Evolutionary conservation across 163 green algal genomes (phyloP).

Genomic region (Prototheca stagnorum): DNA sequence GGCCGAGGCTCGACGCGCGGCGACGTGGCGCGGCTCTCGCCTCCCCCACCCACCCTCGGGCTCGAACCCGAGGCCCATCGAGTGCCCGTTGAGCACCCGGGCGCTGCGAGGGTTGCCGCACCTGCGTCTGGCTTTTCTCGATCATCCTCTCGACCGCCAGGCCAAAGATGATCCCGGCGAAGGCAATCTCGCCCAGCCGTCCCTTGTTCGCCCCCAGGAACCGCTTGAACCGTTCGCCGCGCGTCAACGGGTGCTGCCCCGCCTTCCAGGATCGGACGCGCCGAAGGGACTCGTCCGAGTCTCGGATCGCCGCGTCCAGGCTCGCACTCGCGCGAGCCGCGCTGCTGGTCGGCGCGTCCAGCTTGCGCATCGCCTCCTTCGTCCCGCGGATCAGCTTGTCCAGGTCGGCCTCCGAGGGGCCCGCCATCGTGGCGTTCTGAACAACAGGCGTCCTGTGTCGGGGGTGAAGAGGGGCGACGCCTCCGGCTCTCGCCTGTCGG

Average conservation of each 20-base stretch:
- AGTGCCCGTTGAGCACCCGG: too few species aligned
- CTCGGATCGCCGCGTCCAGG: constrained; percentile 13
- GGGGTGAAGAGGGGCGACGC: too few species aligned
- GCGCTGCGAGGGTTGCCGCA: too few species aligned
- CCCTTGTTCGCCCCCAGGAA: constrained; percentile 15
- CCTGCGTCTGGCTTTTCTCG: constrained; percentile 11
- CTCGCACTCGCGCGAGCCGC: constrained; percentile 1
- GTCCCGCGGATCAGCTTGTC: constrained; percentile 15
- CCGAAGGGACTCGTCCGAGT: constrained; percentile 15
- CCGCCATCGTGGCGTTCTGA: constrained; percentile 2
- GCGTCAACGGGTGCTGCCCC: background rate
- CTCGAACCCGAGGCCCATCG: background rate
- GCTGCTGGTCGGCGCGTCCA: too few species aligned
- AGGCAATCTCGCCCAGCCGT: constrained; percentile 12
- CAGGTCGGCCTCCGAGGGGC: constrained; percentile 5
- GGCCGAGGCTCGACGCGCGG: too few species aligned
- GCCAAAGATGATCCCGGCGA: constrained; percentile 22
- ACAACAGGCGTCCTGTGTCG: too few species aligned
- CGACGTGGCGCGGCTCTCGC: too few species aligned
- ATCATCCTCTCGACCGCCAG: constrained; percentile 18
- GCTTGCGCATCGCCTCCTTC: constrained; percentile 17
- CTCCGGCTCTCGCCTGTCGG: too few species aligned
- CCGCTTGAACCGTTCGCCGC: background rate
- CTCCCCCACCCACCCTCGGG: too few species aligned
- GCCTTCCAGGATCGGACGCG: constrained; percentile 18